A percentile compares a stretch with the other conserved stretches of the same genome.
Conservation (phyloP, 2,329 filamentous ascomycete genomes). For the Alternaria atra region DNA sequence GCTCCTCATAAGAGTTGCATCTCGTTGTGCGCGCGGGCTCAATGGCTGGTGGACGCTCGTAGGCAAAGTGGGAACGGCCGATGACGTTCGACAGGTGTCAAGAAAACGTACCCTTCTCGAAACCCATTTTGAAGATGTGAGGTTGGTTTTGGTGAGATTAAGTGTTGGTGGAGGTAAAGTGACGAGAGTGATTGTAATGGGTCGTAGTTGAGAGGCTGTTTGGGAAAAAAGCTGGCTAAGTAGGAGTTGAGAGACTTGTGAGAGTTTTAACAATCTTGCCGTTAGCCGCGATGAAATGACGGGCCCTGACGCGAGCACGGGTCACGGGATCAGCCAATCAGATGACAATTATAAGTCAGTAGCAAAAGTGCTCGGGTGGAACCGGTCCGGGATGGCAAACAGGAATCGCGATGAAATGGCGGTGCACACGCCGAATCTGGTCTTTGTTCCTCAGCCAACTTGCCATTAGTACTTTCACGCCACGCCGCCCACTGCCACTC, state of each 20-base stretch:
- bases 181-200: background rate
- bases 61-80: slow-evolving; percentile 29
- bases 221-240: slow-evolving; percentile 34
- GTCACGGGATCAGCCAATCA: slow-evolving; percentile 24
- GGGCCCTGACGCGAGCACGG: slow-evolving; percentile 14
- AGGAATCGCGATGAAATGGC: slow-evolving; percentile 8
- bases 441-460: slow-evolving; percentile 3
- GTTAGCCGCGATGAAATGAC: slow-evolving; percentile 26
- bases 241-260: slow-evolving; percentile 34
- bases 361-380: slow-evolving; percentile 25
- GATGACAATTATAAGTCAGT: slow-evolving; percentile 21
- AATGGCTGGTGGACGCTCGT: slow-evolving; percentile 32
- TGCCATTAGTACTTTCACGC: slow-evolving; percentile 1
- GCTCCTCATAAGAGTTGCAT: slow-evolving; percentile 12
- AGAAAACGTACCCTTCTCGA: slow-evolving; percentile 50
- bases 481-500: background rate
- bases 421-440: background rate
- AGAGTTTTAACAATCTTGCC: slow-evolving; percentile 17
- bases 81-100: slow-evolving; percentile 42
- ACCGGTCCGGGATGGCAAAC: slow-evolving; percentile 25
- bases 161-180: slow-evolving; percentile 3
- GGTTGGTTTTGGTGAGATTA: slow-evolving; percentile 9
- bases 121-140: slow-evolving; percentile 49
- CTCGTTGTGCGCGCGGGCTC: slow-evolving; percentile 32
- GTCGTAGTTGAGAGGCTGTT: slow-evolving; percentile 24